phyloP scores from a whole-genome alignment of 768 basidiomycete genomes.

The Serendipita sp. region DNA sequence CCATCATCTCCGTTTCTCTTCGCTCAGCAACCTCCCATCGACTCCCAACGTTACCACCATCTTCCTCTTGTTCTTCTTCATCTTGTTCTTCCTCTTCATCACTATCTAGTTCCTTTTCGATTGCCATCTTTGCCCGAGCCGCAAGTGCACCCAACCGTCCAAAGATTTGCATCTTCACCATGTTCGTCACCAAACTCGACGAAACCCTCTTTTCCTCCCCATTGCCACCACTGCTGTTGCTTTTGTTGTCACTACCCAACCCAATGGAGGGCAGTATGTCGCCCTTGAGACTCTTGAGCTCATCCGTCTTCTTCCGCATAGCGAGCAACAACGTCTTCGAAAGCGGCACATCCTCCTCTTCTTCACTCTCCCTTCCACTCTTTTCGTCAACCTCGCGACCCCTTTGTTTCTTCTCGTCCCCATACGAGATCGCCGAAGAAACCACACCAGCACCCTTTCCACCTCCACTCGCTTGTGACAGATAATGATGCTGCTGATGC shows the following conservation, averaged over 20 bases:
- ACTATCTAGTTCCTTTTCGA: not conserved
- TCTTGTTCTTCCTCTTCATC: not conserved
- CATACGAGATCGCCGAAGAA: not conserved
- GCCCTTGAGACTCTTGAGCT: not conserved
- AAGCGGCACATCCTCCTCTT: not conserved
- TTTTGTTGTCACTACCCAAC: too few species aligned
- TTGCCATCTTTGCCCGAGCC: not conserved
- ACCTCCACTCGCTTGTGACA: too few species aligned
- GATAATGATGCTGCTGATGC: too few species aligned
- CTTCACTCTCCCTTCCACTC: not conserved
- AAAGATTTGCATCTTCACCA: not conserved
- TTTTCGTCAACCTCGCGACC: not conserved
- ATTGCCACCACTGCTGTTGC: not conserved
- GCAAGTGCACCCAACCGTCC: not conserved
- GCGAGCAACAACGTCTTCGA: not conserved
- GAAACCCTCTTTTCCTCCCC: not conserved
- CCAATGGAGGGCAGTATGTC: too few species aligned
- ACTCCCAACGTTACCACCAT: not conserved
- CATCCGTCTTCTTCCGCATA: conserved; percentile 1
- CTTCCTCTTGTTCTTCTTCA: not conserved
- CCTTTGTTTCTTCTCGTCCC: not conserved
- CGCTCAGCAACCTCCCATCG: not conserved
- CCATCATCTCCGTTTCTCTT: not conserved
- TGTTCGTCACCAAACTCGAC: not conserved
- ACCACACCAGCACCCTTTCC: too few species aligned